These are phyloP conservation scores for Alternaria hordeiaustralica DNA, from an alignment of 2,329 filamentous ascomycete species.

Conservation along the genomic window DNA sequence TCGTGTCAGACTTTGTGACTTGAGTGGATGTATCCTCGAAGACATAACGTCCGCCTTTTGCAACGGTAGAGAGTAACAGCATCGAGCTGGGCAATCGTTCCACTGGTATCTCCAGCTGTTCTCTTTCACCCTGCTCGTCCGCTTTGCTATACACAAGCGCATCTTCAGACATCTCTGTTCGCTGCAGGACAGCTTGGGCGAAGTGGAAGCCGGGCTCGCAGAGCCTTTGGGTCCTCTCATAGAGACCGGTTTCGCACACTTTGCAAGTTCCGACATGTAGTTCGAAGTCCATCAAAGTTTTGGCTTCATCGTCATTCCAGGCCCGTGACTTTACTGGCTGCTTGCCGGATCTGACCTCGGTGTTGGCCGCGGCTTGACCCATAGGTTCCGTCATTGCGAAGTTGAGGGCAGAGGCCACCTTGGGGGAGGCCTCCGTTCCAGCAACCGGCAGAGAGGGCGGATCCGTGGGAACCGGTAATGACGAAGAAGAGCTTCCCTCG, in stretches of 20 bases:
- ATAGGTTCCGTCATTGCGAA: no score
- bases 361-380: no score
- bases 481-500: neutral
- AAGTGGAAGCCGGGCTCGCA: constrained; percentile 31
- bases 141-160: constrained; percentile 28
- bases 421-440: no score
- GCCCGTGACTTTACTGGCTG: constrained; percentile 19
- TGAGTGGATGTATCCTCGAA: constrained; percentile 27
- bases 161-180: constrained; percentile 31
- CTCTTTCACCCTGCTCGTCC: constrained; percentile 8
- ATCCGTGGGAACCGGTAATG: constrained; percentile 6
- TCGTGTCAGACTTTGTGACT: neutral
- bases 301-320: constrained; percentile 25
- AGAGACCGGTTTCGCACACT: constrained; percentile 20
- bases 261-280: constrained; percentile 32
- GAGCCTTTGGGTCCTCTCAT: neutral
- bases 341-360: no score
- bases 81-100: constrained; percentile 22
- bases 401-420: no score
- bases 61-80: constrained; percentile 27
- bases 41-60: constrained; percentile 13
- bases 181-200: constrained; percentile 26
- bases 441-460: no score
- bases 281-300: constrained; percentile 34
- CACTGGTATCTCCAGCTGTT: constrained; percentile 28